phyloP scores from a whole-genome alignment of 345 rosid species.

The Dimocarpus longan region DNA sequence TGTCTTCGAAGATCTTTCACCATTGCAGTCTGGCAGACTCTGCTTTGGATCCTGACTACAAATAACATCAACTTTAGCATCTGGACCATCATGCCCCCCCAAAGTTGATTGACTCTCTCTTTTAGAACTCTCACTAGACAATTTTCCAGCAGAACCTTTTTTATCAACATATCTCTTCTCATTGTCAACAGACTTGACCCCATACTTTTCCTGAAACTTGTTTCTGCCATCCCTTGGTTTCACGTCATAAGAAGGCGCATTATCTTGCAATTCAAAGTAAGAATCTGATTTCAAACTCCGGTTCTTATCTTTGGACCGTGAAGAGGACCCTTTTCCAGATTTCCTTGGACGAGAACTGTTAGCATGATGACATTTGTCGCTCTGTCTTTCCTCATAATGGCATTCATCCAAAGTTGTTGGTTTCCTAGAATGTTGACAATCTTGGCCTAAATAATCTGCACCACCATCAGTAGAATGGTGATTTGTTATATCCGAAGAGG shows the following conservation, averaged over 20 bases:
- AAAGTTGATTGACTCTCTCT: slow-evolving; percentile 36
- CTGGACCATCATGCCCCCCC: slow-evolving; percentile 39
- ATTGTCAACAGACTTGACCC: slow-evolving; percentile 38
- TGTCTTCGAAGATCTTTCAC: slow-evolving; percentile 37
- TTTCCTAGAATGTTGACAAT: slow-evolving; percentile 32
- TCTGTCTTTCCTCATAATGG: slow-evolving; percentile 48
- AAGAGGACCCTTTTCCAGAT: slow-evolving; percentile 67
- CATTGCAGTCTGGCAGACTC: slow-evolving; percentile 37
- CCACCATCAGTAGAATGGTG: slow-evolving; percentile 36
- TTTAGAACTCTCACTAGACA: slow-evolving; percentile 43
- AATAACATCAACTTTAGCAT: slow-evolving; percentile 45
- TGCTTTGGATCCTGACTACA: slow-evolving; percentile 48
- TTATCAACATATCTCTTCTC: slow-evolving; percentile 47
- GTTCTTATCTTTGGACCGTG: slow-evolving; percentile 64
- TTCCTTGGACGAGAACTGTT: slow-evolving; percentile 51
- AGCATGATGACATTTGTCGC: slow-evolving; percentile 43
- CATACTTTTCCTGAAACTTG: slow-evolving; percentile 42
- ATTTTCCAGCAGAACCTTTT: slow-evolving; percentile 45
- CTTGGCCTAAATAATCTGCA: slow-evolving; percentile 46
- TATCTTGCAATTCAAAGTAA: slow-evolving; percentile 35
- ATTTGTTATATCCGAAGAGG: slow-evolving; percentile 46
- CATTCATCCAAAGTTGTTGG: slow-evolving; percentile 31
- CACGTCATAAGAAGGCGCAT: slow-evolving; percentile 37
- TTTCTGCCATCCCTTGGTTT: slow-evolving; percentile 46
- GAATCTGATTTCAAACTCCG: slow-evolving; percentile 52